Base-by-base conservation (phyloP, 2,329 filamentous ascomycete genomes). In the Phialophora chinensis region DNA sequence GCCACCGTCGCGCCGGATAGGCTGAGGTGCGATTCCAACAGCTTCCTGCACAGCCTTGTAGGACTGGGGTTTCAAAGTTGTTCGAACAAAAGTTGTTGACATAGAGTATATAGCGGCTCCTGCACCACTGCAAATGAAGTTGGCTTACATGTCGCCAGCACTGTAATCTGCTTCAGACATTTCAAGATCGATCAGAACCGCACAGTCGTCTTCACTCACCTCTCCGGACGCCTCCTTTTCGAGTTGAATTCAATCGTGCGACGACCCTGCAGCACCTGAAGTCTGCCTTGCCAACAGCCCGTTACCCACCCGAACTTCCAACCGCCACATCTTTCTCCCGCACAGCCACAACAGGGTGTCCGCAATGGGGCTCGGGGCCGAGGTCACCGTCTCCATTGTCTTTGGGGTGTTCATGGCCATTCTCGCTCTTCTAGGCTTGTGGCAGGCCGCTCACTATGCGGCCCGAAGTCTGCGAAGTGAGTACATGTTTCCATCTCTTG, bases 331-430 rank as follows among this genome's bases (percentile, higher is more conserved):
- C 49, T 52, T 25, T 12, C 49, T 25, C 23, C 20, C 20, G 49
- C 49, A 52, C 49, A 52, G 49, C 49, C 49, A 52, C 49, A 52
- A 7, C 10, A 3, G 4, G 8, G 23, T 52, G 23, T 29, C 8
- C 49, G 17, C 20, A 8, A 67, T 67, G 66, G 42, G 38, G 4
- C 50, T 68, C 6, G 27, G 29, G 1, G 23, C 49, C 14, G 66
- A 69, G 25, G 66, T 53, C 60, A 66, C 33, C 23, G 60, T 69
- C 17, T 61, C 60, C 10, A 62, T 69, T 25, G 63, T 65, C 4
- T 69, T 69, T 56, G 66, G 66, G 3, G n/a, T 66, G 11, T 55
- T 69, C 56, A 66, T 66, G 63, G 63, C 61, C 60, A 31, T 66
- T 42, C 8, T 69, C 12, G 61, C 63, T 4, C 49, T 69, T 14